These are phyloP conservation scores for Sindora glabra DNA, from an alignment of 306 rosid genomes.

Conservation along the genomic window DNA sequence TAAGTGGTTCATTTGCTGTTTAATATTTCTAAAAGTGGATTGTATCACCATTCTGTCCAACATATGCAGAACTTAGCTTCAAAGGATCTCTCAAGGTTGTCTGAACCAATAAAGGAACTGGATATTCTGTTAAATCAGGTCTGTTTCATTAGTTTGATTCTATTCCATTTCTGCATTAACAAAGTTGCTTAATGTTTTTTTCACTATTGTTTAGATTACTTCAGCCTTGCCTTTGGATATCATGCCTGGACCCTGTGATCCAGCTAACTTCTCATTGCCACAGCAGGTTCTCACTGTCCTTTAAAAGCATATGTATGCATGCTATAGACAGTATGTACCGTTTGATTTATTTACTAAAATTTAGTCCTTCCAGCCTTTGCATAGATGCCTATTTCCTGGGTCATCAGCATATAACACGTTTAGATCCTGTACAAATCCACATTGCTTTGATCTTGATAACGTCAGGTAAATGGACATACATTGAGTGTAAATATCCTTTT, in stretches of 20 bases:
- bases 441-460: conserved; percentile 75
- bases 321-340: neutral
- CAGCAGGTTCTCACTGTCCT: conserved; percentile 68
- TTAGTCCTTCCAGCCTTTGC: conserved; percentile 66
- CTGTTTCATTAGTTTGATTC: conserved; percentile 10
- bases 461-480: conserved; percentile 43
- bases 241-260: conserved; percentile 92
- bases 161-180: conserved; percentile 1
- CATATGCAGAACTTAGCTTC: conserved; percentile 58
- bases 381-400: conserved; percentile 88
- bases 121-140: conserved; percentile 93
- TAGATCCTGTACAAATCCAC: conserved; percentile 91
- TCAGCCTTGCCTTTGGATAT: conserved; percentile 82
- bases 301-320: neutral
- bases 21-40: neutral
- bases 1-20: too few species aligned
- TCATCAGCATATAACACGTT: conserved; percentile 82
- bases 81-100: conserved; percentile 68
- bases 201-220: conserved; percentile 51
- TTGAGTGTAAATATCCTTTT: conserved; percentile 1
- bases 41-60: conserved; percentile 8
- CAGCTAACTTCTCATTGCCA: conserved; percentile 80
- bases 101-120: conserved; percentile 76
- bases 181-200: conserved; percentile 19
- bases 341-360: conserved; percentile 28